Evolutionary conservation across 768 basidiomycete genomes (phyloP), one percentile per base, ranked within the genome.

Genomic region (Tricholoma hemisulphureum): DNA sequence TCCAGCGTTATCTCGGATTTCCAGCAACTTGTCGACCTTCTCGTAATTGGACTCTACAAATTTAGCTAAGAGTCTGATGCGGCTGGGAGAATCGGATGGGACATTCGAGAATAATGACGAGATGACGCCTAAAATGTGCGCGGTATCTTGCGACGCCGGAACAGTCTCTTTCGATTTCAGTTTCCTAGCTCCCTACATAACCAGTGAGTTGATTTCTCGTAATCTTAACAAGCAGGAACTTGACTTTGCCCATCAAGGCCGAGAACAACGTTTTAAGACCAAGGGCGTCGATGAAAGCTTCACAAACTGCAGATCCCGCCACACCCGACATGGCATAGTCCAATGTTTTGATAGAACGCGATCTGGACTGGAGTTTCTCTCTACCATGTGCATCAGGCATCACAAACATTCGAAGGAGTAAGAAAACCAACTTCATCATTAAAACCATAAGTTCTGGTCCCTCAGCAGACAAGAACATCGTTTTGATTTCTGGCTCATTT

Each of bases 391-490:
- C 13, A 23, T 62, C 23, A 53, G 55, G 18, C 43, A 50, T 29
- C 51, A 58, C 58, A n/a, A 63, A 46, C 6, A 37, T 23, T n/a
- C n/a, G 18, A 37, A 39, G 28, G 28, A 9, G 7, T 51, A 29
- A 14, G 56, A 54, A 35, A 26, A 75, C 85, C 45, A 63, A 95
- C 94, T 90, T 96, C 89, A 98, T 95, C 83, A 97, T 90, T 61
- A 98, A 78, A n/a, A 97, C 83, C 95, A 98, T 98, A 31, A 99
- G 81, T 65, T 99, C 97, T 13, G 94, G 85, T 2, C 97, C 97
- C 71, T 99, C 97, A 18, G 88, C 88, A 9, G 86, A 83, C n/a
- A 94, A 74, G 73, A 99, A 98, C 3, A 86, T 73, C 16, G 80
- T 71, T 72, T 98, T 98, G 69, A 89, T 84, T 48, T 85, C 77